Evolutionary conservation across 2,329 filamentous ascomycete species (phyloP).

Genomic region (Diaporthe amygdali): DNA sequence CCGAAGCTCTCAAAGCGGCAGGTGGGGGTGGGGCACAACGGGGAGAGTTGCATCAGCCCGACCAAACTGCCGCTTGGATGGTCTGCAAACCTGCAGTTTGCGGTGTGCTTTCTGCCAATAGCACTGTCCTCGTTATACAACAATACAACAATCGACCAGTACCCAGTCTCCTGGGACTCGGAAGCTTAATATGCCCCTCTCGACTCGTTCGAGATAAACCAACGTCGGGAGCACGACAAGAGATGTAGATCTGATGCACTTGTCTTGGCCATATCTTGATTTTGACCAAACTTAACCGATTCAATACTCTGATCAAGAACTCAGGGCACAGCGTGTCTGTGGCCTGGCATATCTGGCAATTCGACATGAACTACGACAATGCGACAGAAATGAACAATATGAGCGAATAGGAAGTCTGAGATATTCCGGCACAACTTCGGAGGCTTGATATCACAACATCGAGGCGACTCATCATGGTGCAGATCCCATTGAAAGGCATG

Average conservation of each 20-base stretch:
- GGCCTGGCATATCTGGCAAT: not conserved
- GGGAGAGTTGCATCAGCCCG: conserved; percentile 1
- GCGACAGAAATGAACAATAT: not conserved
- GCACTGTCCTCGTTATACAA: not conserved
- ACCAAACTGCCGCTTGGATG: not conserved
- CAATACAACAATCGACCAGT: not conserved
- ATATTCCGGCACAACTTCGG: not conserved
- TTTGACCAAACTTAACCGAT: not conserved
- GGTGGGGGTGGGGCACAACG: conserved; percentile 11
- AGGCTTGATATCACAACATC: not conserved
- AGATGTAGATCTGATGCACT: not conserved
- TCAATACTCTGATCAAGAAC: not conserved
- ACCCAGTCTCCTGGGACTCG: not conserved
- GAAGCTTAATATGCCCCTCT: not conserved
- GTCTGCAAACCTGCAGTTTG: not conserved
- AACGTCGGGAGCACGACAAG: not conserved
- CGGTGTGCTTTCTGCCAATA: not conserved
- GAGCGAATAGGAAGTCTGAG: not conserved
- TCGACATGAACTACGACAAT: not conserved
- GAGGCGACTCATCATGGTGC: not conserved
- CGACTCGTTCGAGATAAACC: not conserved
- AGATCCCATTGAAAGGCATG: not conserved
- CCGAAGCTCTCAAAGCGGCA: not conserved
- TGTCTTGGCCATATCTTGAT: not conserved
- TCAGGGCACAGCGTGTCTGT: not conserved